phyloP scores from a whole-genome alignment of 768 basidiomycete species.

The Pisolithus sp. region DNA sequence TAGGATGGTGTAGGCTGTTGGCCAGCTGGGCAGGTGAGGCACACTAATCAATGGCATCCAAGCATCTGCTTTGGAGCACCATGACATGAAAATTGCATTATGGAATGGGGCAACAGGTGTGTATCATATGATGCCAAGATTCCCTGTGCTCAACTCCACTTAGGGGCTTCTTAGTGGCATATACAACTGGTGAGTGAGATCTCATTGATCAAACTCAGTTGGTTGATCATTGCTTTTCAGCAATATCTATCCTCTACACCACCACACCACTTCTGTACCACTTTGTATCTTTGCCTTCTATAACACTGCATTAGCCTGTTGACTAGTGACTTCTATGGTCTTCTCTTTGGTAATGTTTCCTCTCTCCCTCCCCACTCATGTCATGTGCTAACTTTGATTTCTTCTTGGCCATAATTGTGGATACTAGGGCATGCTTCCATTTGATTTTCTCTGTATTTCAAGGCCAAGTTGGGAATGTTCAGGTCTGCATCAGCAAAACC shows the following conservation, averaged over 20 bases:
- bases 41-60: conserved; percentile 75
- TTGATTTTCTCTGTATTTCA: too few species aligned
- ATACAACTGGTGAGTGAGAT: conserved; percentile 34
- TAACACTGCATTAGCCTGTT: conserved; percentile 64
- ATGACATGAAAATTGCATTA: conserved; percentile 52
- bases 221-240: conserved; percentile 25
- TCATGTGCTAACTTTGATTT: background rate
- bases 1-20: conserved; percentile 49
- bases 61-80: conserved; percentile 68
- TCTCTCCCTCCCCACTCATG: background rate
- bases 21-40: conserved; percentile 83
- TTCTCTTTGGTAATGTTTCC: conserved; percentile 54
- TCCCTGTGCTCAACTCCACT: background rate
- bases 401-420: background rate
- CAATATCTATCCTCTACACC: conserved; percentile 83
- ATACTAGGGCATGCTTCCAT: conserved; percentile 19
- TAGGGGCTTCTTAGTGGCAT: conserved; percentile 48
- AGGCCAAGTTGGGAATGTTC: too few species aligned
- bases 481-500: too few species aligned
- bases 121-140: conserved; percentile 34
- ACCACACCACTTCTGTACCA: conserved; percentile 82
- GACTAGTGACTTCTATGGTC: conserved; percentile 84
- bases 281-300: conserved; percentile 76
- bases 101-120: conserved; percentile 71
- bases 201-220: background rate